Evolutionary conservation across 305 asterid genomes (phyloP).

Genomic region (Fraxinus xanthoxyloides): DNA sequence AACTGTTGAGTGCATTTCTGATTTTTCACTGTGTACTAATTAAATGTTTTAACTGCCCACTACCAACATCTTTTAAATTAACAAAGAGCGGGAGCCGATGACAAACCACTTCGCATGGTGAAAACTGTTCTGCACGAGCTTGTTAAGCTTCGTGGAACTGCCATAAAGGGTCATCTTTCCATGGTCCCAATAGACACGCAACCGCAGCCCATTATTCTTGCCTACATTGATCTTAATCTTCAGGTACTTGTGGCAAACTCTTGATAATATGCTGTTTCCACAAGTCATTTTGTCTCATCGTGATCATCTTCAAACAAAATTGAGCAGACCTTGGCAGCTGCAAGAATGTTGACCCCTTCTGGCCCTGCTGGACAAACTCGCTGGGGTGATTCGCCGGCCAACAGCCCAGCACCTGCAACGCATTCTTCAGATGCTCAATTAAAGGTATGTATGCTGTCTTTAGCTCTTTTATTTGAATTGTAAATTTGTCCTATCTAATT

Average conservation of each 20-base stretch:
- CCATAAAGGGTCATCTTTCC: conserved; percentile 97
- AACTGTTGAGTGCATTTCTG: neutral
- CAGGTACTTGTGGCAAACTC: conserved; percentile 52
- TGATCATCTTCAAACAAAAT: conserved; percentile 12
- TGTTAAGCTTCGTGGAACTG: conserved; percentile 98
- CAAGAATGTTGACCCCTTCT: conserved; percentile 99
- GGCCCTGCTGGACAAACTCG: conserved; percentile 95
- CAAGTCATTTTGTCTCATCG: conserved; percentile 18
- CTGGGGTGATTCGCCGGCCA: conserved; percentile 91
- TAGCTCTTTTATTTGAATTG: neutral
- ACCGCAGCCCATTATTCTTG: conserved; percentile 96
- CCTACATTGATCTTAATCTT: conserved; percentile 96
- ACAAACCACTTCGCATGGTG: conserved; percentile 98
- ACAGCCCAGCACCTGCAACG: conserved; percentile 73
- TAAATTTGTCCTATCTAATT: neutral
- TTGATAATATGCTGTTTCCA: conserved; percentile 3
- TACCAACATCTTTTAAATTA: conserved; percentile 13
- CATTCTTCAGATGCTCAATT: conserved; percentile 94
- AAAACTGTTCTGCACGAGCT: conserved; percentile 98
- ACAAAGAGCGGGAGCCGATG: conserved; percentile 94
- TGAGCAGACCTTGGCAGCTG: conserved; percentile 94
- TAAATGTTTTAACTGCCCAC: conserved; percentile 1
- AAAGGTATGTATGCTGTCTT: conserved; percentile 48
- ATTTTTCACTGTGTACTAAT: neutral
- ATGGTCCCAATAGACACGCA: conserved; percentile 97